Evolutionary conservation across 1,284 basidiomycete species (phyloP), one percentile per base, ranked within the genome.

Genomic region (Porodaedalea pini): DNA sequence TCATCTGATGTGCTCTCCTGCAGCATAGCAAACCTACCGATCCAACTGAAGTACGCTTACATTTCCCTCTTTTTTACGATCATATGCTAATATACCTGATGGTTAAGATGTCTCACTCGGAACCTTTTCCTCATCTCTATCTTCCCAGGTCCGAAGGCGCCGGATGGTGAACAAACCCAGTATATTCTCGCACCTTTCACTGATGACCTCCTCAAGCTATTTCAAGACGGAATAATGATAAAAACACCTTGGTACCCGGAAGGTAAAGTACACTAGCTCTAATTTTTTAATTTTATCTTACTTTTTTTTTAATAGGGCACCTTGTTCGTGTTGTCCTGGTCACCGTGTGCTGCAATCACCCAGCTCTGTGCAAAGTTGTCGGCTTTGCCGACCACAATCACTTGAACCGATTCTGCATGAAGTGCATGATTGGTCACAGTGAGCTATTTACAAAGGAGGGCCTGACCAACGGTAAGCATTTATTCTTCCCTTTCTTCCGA

Each of bases 121-220:
- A 62, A 62, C 45, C 44, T 61, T 4, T 19, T 54, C 0, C 17
- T 61, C 1, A 6, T 44, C 13, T 21, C n/a, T 8, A 54, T 61
- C 1, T 56, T 55, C 1, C 59, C 62, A n/a, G 60, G 62, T n/a
- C 60, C 62, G 1, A 41, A 50, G 10, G 62, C 61, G 29, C 54
- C 54, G 1, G 54, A 44, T 17, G 17, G 36, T 13, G 31, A 59
- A 21, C 32, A 61, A 41, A 34, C 58, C 8, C 57, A 61, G 25
- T 23, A 59, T 1, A 45, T 56, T 21, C 39, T 63, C 1, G 25
- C 13, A 5, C 31, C 44, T 17, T 27, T 39, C 19, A 51, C 54
- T 2, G 61, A 62, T 44, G 58, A 59, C 23, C 25, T 51, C 2
- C 5, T 59, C 25, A 19, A 7, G 19, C 40, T 59, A 11, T 59